Evolutionary conservation across 192 early-diverging fungal species (phyloP), one percentile per base, ranked within the genome.

Genomic region (Backusella tarrabulga): DNA sequence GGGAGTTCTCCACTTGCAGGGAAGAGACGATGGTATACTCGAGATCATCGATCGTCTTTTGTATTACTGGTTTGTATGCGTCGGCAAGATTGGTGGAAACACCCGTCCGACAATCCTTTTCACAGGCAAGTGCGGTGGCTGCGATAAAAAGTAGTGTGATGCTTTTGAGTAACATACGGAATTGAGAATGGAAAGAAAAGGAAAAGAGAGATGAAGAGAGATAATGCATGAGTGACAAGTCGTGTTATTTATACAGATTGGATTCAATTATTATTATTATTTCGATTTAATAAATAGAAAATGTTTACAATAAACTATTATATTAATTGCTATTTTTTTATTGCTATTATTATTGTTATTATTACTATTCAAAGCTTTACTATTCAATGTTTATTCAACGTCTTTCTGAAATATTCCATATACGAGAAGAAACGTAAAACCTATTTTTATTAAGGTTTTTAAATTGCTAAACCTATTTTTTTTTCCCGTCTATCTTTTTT

Each of bases 81-180:
- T 78, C 79, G 3, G 81, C 77, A 56, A 90, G 88, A 29, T 81
- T 85, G 26, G 38, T 40, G 1, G 87, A 80, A 34, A 90, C 81
- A 69, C 87, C 87, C 38, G 74, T 69, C 19, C 84, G 87, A 52
- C 88, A 90, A 11, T 82, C 81, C 4, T 67, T 76, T 76, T 90
- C 88, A 74, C 88, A 90, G 14, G 85, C 87, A 11, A 74, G 54
- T 1, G 44, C 72, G 21, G 70, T 35, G 14, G 79, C 14, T 17
- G 54, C 70, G 6, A 77, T 35, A 9, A 77, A 68, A 6, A 77
- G n/a, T 11, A 73, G n/a, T 17, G 42, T 44, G 4, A 77, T 44
- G 46, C 34, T 34, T 40, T 63, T 60, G n/a, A 54, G 32, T 44
- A 76, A 54, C 68, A 74, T 46, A 44, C 44, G 78, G 17, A 12